A percentile compares a stretch with the other conserved stretches of the same genome.
Evolutionary conservation across 495 filamentous ascomycete genomes (phyloP).

Genomic region (Penicillium taxi): DNA sequence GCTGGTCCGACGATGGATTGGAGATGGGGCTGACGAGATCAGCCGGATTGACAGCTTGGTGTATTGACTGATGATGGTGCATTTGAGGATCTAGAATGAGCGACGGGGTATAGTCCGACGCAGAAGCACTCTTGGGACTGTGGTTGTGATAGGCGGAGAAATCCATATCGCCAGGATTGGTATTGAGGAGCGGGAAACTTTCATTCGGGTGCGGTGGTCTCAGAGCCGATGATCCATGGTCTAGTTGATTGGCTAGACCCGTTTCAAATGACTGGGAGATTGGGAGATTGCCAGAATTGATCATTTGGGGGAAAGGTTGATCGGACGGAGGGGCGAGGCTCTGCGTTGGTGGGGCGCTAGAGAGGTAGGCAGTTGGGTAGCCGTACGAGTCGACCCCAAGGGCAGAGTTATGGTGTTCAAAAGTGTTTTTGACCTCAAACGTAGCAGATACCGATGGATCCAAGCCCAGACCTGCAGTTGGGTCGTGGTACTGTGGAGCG

Average conservation of each 20-base stretch:
- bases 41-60: conserved; percentile 51
- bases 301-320: conserved; percentile 22
- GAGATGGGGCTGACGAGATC: conserved; percentile 66
- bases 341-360: conserved; percentile 19
- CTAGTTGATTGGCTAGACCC: conserved; percentile 28
- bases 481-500: conserved; percentile 32
- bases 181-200: conserved; percentile 34
- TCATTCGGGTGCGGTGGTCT: conserved; percentile 25
- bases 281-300: conserved; percentile 24
- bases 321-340: conserved; percentile 20
- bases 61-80: conserved; percentile 31
- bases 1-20: conserved; percentile 54
- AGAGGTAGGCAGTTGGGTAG: conserved; percentile 26
- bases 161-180: conserved; percentile 30
- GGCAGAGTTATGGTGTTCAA: conserved; percentile 17
- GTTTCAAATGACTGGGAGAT: conserved; percentile 36
- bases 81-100: conserved; percentile 42
- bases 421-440: conserved; percentile 22
- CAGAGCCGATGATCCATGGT: conserved; percentile 18
- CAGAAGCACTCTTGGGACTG: conserved; percentile 25
- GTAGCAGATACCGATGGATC: conserved; percentile 32
- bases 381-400: conserved; percentile 24
- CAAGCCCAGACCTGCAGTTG: conserved; percentile 27
- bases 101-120: conserved; percentile 32
- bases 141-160: conserved; percentile 34